Percentiles rank a stretch among this genome's conserved stretches.
Conservation (phyloP, 805 yeast genomes). For the Candida endomychidarum region DNA sequence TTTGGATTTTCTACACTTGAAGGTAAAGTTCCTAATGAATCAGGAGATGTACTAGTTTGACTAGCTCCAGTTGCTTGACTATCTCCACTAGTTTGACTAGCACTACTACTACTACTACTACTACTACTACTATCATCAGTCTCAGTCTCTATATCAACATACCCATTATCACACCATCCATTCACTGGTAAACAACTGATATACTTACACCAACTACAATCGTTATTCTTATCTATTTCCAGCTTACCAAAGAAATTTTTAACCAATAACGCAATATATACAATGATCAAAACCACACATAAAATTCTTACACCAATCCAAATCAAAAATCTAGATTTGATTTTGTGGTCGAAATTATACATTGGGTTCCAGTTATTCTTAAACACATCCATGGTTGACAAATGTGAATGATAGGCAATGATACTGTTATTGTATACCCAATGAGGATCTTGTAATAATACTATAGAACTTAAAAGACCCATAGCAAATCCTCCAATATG, state of each 20-base stretch:
- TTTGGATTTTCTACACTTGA: constrained; percentile 20
- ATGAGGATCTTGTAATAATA: constrained; percentile 56
- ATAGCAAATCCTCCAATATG: constrained; percentile 74
- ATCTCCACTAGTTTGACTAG: constrained; percentile 10
- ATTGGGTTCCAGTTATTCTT: constrained; percentile 41
- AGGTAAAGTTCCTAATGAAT: constrained; percentile 15
- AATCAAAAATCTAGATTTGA: constrained; percentile 37
- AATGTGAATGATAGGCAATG: constrained; percentile 32
- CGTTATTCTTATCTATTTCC: constrained; percentile 42
- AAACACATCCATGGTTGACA: constrained; percentile 32
- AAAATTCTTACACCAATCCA: constrained; percentile 55
- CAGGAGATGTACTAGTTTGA: constrained; percentile 10
- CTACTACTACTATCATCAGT: not conserved
- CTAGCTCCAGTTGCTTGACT: constrained; percentile 8
- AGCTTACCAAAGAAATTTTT: constrained; percentile 41
- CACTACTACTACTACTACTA: not conserved
- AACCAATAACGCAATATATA: constrained; percentile 51
- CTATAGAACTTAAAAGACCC: constrained; percentile 53
- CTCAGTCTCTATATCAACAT: constrained; percentile 25
- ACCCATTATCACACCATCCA: constrained; percentile 64
- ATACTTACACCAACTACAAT: constrained; percentile 73
- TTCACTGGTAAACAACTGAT: constrained; percentile 68
- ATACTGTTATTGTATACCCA: constrained; percentile 43
- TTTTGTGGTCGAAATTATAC: constrained; percentile 33
- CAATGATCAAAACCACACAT: constrained; percentile 44